These are phyloP conservation scores for Picea sitchensis DNA, from an alignment of 75 land plant genomes.

Conservation along the genomic window DNA sequence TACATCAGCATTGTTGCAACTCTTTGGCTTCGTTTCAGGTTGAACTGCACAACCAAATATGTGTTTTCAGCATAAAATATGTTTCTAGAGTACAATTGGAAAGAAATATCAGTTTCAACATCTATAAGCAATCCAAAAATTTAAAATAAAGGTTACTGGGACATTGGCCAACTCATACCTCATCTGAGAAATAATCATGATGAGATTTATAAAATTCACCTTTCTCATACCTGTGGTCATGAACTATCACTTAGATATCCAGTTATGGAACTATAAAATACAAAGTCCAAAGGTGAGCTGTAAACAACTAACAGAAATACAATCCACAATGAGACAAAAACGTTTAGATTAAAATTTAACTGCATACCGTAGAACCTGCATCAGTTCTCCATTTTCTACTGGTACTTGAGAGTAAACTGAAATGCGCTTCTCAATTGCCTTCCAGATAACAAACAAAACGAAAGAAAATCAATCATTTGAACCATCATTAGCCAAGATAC, in stretches of 20 bases:
- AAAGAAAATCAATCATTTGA: background rate
- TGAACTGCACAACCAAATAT: constrained; percentile 57
- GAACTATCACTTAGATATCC: constrained; percentile 1
- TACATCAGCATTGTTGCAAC: constrained; percentile 98
- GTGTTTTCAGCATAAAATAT: background rate
- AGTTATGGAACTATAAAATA: background rate
- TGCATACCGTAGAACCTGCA: constrained; percentile 86
- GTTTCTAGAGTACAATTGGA: background rate
- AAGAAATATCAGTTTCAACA: background rate
- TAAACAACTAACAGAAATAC: constrained; percentile 10
- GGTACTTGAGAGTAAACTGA: constrained; percentile 94
- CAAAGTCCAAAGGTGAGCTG: background rate
- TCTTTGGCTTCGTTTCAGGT: constrained; percentile 87
- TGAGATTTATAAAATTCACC: constrained; percentile 86
- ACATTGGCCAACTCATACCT: constrained; percentile 34
- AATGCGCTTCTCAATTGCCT: constrained; percentile 95
- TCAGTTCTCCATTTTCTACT: constrained; percentile 91
- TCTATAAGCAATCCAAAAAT: background rate
- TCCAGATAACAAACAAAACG: background rate
- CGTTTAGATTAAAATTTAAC: constrained; percentile 4
- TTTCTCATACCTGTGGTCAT: constrained; percentile 72
- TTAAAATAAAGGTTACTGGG: background rate
- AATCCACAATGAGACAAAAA: background rate
- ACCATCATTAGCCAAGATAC: background rate
- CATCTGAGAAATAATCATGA: constrained; percentile 93